These are phyloP conservation scores for Solanum piurae DNA, from an alignment of 257 asterid species.

Conservation along the genomic window DNA sequence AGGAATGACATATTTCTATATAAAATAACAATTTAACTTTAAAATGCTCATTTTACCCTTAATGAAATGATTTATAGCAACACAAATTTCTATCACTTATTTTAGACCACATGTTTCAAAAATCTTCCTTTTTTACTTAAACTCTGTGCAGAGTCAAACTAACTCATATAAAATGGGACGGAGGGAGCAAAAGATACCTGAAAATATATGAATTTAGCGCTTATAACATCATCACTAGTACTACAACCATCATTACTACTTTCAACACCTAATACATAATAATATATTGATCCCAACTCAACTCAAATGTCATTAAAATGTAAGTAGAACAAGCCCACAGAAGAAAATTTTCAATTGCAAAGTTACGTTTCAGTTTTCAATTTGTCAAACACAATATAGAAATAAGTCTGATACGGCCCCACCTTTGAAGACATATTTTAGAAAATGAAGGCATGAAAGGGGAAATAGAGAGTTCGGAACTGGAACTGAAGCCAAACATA, in stretches of 20 bases:
- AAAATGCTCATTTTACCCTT: no score
- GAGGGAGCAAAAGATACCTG: background rate
- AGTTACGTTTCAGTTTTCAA: background rate
- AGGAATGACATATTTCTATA: no score
- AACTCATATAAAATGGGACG: no score
- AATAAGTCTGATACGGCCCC: background rate
- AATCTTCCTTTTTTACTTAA: no score
- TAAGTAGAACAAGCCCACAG: background rate
- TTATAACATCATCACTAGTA: background rate
- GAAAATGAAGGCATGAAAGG: background rate
- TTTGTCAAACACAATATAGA: background rate
- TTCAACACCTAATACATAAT: background rate
- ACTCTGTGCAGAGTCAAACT: no score
- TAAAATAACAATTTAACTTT: no score
- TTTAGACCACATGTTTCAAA: no score
- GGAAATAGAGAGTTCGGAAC: no score
- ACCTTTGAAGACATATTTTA: background rate
- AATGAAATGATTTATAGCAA: no score
- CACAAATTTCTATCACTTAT: no score
- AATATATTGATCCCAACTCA: background rate
- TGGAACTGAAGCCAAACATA: no score
- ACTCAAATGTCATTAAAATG: background rate
- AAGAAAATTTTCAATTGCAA: background rate
- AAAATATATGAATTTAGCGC: background rate
- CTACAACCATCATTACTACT: background rate